phyloP scores from a whole-genome alignment of 306 rosid species.

The Crataegus laevigata region DNA sequence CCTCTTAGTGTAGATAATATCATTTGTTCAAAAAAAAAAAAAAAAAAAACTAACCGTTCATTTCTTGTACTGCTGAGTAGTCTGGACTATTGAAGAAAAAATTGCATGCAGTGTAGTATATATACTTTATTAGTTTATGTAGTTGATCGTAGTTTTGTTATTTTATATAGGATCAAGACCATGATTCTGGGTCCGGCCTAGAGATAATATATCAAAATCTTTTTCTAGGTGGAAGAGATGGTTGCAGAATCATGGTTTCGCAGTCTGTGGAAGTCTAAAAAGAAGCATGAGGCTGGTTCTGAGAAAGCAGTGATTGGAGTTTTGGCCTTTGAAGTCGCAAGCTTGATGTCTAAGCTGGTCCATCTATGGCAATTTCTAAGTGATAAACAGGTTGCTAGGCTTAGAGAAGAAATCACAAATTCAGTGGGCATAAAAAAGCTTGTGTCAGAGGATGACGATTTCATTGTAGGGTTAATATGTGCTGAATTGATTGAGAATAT shows the following conservation, averaged over 20 bases:
- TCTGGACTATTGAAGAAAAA: too few species aligned
- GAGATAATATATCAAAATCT: constrained; percentile 24
- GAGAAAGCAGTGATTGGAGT: constrained; percentile 74
- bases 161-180: constrained; percentile 23
- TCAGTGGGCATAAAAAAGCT: constrained; percentile 76
- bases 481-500: constrained; percentile 66
- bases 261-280: constrained; percentile 64
- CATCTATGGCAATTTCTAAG: constrained; percentile 77
- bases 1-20: too few species aligned
- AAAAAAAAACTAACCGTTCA: too few species aligned
- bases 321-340: constrained; percentile 91
- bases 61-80: too few species aligned
- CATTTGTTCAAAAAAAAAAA: too few species aligned
- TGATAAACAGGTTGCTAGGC: constrained; percentile 62
- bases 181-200: constrained; percentile 30
- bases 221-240: constrained; percentile 33
- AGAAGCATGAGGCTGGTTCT: constrained; percentile 45
- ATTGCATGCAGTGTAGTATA: too few species aligned
- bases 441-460: constrained; percentile 69
- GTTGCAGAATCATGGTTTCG: constrained; percentile 84
- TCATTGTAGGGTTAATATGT: constrained; percentile 50
- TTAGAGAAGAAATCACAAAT: constrained; percentile 70
- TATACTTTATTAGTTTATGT: neutral
- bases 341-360: constrained; percentile 88
- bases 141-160: neutral